Base-by-base conservation (phyloP, 371 early-diverging fungal species). In the Mucor irregularis region DNA sequence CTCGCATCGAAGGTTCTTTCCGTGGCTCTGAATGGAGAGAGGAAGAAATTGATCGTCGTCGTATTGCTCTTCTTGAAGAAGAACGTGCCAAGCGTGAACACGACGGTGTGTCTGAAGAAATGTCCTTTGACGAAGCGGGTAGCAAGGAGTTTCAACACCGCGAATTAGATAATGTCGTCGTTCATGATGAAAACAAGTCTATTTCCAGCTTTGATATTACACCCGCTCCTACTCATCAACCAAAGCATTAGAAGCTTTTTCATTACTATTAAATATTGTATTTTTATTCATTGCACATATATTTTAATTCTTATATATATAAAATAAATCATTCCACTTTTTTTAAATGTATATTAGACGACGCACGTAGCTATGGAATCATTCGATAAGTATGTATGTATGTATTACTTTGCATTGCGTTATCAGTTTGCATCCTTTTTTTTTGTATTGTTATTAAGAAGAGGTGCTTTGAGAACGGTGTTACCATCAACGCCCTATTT, bases 1-100 rank as follows among this genome's bases (percentile, higher is more conserved):
- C 92, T 24, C 78, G 81, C 31, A 82, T 88, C 73, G 92, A 92
- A 65, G 87, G 88, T 2, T 75, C 76, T 16, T 92, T 88, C 80
- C 82, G 82, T 30, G 80, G 81, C 52, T 69, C 62, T 7, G 71
- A 58, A 21, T 82, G 82, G 80, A 62, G 63, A 6, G 49, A 60
- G 30, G 76, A 76, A 49, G 76, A 75, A 51, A 61, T 58, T 49
- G 64, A 60, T 26, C 71, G 71, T 52, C 73, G 68, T 29, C 51
- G 51, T 21, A 17, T 51, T 29, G 38, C 16, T 21, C 10, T 51
- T 6, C 29, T 51, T 8, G 51, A 51, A 29, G 21, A 28, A 51
- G 51, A 51, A 6, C 38, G 38, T 16, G 21, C 17, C 5, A 25
- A 51, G 14, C 51, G 51, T 14, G 13, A 37, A 28, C 28, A 29